Evolutionary conservation across 768 basidiomycete species (phyloP).

Genomic region (Atractiella rhizophila): DNA sequence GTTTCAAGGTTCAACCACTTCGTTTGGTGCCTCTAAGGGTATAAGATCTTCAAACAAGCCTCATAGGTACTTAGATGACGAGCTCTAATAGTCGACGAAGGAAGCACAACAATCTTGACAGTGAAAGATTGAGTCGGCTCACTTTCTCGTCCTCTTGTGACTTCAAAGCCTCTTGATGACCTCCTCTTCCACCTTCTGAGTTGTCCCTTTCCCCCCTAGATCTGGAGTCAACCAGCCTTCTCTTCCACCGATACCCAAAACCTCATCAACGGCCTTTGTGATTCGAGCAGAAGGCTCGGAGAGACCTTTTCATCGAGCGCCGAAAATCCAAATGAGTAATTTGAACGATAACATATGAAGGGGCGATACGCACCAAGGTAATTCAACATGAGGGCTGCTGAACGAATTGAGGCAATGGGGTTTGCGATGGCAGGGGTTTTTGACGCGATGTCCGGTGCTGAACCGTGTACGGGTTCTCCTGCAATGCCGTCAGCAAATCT

Average conservation of each 20-base stretch:
- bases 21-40: too few species aligned
- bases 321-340: too few species aligned
- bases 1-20: too few species aligned
- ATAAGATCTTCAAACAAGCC: too few species aligned
- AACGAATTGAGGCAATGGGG: constrained; percentile 89
- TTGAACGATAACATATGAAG: too few species aligned
- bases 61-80: too few species aligned
- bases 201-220: constrained; percentile 55
- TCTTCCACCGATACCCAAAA: constrained; percentile 43
- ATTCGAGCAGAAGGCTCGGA: constrained; percentile 48
- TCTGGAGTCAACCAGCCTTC: constrained; percentile 73
- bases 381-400: constrained; percentile 82
- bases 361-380: too few species aligned
- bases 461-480: constrained; percentile 65
- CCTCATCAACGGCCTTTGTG: constrained; percentile 63
- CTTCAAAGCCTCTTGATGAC: constrained; percentile 43
- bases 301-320: too few species aligned
- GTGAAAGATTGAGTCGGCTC: background rate
- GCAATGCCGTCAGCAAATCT: too few species aligned
- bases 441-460: constrained; percentile 86
- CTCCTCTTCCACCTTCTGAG: constrained; percentile 49
- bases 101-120: too few species aligned
- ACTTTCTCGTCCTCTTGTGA: background rate
- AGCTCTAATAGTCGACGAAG: too few species aligned
- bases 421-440: constrained; percentile 45